A percentile compares a stretch with the other conserved stretches of the same genome.
phyloP scores from a whole-genome alignment of 441 rosid species.

The Breynia disticha region DNA sequence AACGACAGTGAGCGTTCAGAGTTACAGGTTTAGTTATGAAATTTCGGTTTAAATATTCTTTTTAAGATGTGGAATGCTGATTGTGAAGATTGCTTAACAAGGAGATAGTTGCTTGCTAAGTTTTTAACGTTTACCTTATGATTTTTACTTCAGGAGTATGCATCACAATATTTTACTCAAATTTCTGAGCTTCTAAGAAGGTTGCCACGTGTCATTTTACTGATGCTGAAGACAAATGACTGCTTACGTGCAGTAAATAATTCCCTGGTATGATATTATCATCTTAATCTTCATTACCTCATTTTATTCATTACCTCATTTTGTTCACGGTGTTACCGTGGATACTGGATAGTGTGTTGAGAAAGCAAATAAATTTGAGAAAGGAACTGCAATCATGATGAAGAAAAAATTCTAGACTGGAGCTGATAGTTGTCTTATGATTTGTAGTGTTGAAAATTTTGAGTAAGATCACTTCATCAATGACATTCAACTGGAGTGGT shows the following conservation, averaged over 20 bases:
- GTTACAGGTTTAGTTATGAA: conserved; percentile 42
- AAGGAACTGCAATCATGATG: background rate
- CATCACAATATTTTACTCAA: conserved; percentile 77
- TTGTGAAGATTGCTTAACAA: background rate
- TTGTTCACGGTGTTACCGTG: no score
- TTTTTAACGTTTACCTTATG: conserved; percentile 4
- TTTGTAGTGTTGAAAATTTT: no score
- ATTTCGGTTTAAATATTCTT: conserved; percentile 2
- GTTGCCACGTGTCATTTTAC: conserved; percentile 79
- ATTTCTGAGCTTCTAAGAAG: conserved; percentile 91
- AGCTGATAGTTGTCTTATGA: no score
- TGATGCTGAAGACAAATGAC: conserved; percentile 91
- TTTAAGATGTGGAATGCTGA: background rate
- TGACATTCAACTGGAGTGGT: no score
- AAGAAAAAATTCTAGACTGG: background rate
- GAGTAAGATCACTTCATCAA: no score
- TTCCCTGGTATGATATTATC: conserved; percentile 37
- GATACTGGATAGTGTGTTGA: background rate
- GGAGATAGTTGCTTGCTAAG: conserved; percentile 3
- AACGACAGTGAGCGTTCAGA: conserved; percentile 59
- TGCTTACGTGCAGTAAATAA: conserved; percentile 85
- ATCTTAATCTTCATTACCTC: no score
- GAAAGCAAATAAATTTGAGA: background rate
- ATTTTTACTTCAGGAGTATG: conserved; percentile 54
- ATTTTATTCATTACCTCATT: no score